Conservation (phyloP, 2,329 filamentous ascomycete species). For the Biscogniauxia sp. region DNA sequence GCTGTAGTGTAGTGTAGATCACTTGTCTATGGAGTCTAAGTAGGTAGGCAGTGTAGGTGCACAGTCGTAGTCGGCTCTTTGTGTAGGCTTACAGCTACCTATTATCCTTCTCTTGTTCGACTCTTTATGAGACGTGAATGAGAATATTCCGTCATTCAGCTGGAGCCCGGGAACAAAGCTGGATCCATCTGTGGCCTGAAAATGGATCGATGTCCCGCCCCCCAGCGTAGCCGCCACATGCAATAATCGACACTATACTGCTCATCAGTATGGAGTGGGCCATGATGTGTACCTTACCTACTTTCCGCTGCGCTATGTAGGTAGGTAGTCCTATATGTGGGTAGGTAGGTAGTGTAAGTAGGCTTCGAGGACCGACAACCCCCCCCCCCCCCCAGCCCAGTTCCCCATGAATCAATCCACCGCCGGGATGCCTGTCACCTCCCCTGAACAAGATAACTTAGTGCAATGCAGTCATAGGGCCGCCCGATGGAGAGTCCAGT, state of each 20-base stretch:
- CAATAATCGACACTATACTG: neutral
- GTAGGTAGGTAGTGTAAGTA: too few relatives aligned
- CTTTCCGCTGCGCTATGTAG: too few relatives aligned
- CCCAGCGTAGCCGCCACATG: neutral
- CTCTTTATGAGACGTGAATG: neutral
- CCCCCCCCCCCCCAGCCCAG: neutral
- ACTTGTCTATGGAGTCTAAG: neutral
- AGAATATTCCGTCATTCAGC: neutral
- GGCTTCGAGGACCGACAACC: neutral
- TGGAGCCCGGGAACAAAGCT: neutral
- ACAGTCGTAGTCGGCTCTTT: neutral
- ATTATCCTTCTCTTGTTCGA: neutral
- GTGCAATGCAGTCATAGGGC: conserved; percentile 4
- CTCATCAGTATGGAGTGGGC: neutral
- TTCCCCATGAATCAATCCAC: neutral
- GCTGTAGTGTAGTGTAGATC: neutral
- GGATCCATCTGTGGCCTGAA: neutral
- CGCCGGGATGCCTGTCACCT: neutral
- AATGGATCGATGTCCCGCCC: neutral
- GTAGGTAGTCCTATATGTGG: too few relatives aligned
- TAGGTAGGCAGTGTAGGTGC: neutral
- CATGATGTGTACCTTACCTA: neutral
- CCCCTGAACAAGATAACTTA: conserved; percentile 1
- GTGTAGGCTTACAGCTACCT: neutral
- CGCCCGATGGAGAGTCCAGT: conserved; percentile 19